Conservation (phyloP, 441 rosid species). For the Pelargonium cotyledonis region DNA sequence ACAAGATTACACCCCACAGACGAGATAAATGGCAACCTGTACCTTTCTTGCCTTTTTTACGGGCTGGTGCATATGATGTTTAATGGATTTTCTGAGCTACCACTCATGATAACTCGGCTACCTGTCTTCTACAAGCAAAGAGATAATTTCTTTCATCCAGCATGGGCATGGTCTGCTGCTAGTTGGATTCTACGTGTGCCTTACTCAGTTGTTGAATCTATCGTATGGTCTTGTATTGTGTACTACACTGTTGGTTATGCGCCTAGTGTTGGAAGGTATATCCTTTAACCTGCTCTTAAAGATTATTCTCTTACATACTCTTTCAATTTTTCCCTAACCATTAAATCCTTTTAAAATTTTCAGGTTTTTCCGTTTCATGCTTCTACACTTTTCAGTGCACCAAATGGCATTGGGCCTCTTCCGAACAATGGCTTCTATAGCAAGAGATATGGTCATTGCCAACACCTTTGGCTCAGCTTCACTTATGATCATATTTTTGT, state of each 20-base stretch:
- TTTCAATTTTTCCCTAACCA: constrained; percentile 14
- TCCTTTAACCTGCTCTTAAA: not conserved
- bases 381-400: constrained; percentile 63
- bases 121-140: constrained; percentile 91
- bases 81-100: constrained; percentile 79
- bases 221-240: constrained; percentile 78
- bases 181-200: constrained; percentile 83
- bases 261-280: constrained; percentile 62
- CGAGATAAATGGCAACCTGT: constrained; percentile 61
- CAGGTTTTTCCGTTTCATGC: constrained; percentile 68
- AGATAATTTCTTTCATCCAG: constrained; percentile 84
- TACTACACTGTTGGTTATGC: constrained; percentile 84
- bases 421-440: constrained; percentile 68
- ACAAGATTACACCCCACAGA: constrained; percentile 76
- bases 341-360: constrained; percentile 3
- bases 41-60: constrained; percentile 73
- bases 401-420: constrained; percentile 93
- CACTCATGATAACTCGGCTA: constrained; percentile 74
- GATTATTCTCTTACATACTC: not conserved
- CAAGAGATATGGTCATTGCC: constrained; percentile 85
- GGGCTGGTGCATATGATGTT: constrained; percentile 89
- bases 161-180: constrained; percentile 81
- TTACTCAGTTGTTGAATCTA: constrained; percentile 71
- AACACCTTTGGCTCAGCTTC: constrained; percentile 80
- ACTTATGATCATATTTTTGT: constrained; percentile 49